Evolutionary conservation across 257 asterid species (phyloP), one percentile per base, ranked within the genome.

Genomic region (Thymus mandschuricus): DNA sequence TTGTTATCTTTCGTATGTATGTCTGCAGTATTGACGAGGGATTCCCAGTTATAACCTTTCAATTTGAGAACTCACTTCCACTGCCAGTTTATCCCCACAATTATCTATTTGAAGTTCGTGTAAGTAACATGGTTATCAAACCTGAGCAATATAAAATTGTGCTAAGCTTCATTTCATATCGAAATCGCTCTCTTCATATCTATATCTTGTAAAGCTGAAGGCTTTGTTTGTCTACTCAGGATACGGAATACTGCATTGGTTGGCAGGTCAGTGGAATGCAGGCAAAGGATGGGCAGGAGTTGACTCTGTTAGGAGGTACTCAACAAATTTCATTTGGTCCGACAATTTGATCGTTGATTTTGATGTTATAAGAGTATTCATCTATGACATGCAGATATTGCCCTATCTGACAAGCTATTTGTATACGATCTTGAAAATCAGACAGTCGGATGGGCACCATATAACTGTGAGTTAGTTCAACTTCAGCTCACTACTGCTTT

Each of bases 291-390:
- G 90, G 92, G 45, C 76, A 57, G 60, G 89, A 83, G 75, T 56
- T 87, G 70, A 89, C 88, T 54, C 80, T 92, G 30, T 77, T 92
- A 71, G 97, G 97, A 87, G 96, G 96, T 89, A 86, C 9, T 44
- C 8, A 44, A 10, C 12, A 4, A 1, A 2, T 9, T 5, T 1
- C 3, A 12, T 11, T 49, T 2, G 13, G 5, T n/a, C 21, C 28
- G 5, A 4, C 41, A 52, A 6, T 51, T 3, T 51, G 58, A 51
- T 52, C 8, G 31, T 21, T 51, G 58, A 21, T 52, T 52, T 21
- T 52, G 33, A 6, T 52, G 31, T 1, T 5, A 2, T 3, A 52
- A 28, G 59, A 52, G 59, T 44, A 5, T 38, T 38, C 4, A 38
- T 38, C 12, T 49, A 35, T 57, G 45, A 8, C 43, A 61, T 81